Conservation (phyloP, 208 protist species). For the Wallacemonas collosoma region DNA sequence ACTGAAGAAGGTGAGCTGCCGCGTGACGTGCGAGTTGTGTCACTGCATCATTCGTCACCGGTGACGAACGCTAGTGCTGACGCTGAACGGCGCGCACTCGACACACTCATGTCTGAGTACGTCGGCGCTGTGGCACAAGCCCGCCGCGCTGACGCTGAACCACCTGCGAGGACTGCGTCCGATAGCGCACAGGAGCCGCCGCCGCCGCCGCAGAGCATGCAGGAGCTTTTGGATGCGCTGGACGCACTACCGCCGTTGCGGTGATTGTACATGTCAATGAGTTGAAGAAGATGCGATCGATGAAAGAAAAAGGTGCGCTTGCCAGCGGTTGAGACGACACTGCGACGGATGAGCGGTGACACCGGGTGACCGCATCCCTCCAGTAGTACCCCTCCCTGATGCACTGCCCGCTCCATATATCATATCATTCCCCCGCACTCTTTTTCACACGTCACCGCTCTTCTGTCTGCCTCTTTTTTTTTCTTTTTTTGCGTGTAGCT, state of each 20-base stretch:
- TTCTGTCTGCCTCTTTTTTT: not conserved
- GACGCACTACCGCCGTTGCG: constrained; percentile 27
- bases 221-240: constrained; percentile 19
- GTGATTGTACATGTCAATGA: not conserved
- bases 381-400: too few relatives aligned
- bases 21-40: not conserved
- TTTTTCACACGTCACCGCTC: not conserved
- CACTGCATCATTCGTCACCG: not conserved
- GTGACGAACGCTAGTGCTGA: not conserved
- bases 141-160: constrained; percentile 8
- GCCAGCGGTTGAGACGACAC: too few relatives aligned
- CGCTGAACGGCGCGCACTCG: constrained; percentile 17
- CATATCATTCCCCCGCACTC: too few relatives aligned
- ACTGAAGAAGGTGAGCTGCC: not conserved
- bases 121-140: constrained; percentile 27
- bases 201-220: constrained; percentile 9
- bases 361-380: too few relatives aligned
- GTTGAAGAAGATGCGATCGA: too few relatives aligned
- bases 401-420: too few relatives aligned
- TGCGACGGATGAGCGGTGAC: too few relatives aligned
- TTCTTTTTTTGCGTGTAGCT: not conserved
- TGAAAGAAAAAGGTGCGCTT: too few relatives aligned
- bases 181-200: not conserved
- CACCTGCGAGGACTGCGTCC: not conserved
- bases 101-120: constrained; percentile 48